These are phyloP conservation scores for Fusarium sp. DNA, from an alignment of 2,329 filamentous ascomycete species.

Conservation along the genomic window DNA sequence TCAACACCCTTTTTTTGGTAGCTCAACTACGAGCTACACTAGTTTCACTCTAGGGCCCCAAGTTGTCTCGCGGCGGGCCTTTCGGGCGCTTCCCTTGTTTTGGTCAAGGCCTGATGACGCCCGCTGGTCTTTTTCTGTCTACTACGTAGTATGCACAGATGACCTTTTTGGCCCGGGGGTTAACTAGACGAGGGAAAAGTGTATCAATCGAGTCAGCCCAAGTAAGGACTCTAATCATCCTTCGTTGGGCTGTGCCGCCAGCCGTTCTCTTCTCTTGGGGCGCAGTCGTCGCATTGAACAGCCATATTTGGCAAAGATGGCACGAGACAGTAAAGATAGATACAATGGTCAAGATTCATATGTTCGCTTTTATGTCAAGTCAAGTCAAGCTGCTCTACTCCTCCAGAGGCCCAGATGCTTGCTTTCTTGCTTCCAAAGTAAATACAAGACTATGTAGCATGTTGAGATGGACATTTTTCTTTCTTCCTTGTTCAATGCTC, in stretches of 20 bases:
- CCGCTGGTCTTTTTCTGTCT: background rate
- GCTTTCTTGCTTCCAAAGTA: background rate
- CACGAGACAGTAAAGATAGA: constrained; percentile 6
- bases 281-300: background rate
- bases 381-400: background rate
- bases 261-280: background rate
- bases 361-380: background rate
- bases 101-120: background rate
- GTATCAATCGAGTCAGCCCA: constrained; percentile 9
- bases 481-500: constrained; percentile 28
- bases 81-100: constrained; percentile 13
- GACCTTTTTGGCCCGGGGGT: background rate
- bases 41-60: background rate
- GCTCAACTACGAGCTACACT: background rate
- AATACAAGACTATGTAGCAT: background rate
- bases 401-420: background rate
- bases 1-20: constrained; percentile 12
- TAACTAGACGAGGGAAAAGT: background rate
- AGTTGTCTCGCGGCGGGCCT: background rate
- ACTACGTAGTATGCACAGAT: background rate
- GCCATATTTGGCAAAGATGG: background rate
- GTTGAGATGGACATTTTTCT: constrained; percentile 20
- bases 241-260: constrained; percentile 4
- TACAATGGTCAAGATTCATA: background rate
- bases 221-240: background rate